These are phyloP conservation scores for Fraxinus excelsior DNA, from an alignment of 257 asterid genomes.

Conservation along the genomic window DNA sequence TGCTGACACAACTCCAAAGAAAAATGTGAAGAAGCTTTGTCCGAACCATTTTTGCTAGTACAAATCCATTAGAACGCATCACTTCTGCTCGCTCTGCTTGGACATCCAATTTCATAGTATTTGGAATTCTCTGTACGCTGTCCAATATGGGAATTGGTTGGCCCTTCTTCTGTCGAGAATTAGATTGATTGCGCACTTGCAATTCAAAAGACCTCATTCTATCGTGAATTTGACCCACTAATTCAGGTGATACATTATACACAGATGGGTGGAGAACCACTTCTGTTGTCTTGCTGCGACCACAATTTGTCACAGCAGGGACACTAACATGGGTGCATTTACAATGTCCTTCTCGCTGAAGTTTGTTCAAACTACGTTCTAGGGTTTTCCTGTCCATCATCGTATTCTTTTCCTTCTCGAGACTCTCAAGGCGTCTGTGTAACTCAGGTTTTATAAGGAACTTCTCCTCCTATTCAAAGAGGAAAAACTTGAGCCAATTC, in stretches of 20 bases:
- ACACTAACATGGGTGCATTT: slow-evolving; percentile 64
- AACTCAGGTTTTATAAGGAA: slow-evolving; percentile 78
- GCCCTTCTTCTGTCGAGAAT: slow-evolving; percentile 49
- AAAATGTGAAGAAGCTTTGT: slow-evolving; percentile 81
- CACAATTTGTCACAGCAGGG: slow-evolving; percentile 82
- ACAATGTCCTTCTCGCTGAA: slow-evolving; percentile 82
- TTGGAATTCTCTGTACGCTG: slow-evolving; percentile 69
- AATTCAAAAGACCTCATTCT: slow-evolving; percentile 68
- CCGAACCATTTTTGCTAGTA: slow-evolving; percentile 80
- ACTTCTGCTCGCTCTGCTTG: slow-evolving; percentile 59
- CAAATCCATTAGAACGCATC: slow-evolving; percentile 80
- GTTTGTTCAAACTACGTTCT: slow-evolving; percentile 72
- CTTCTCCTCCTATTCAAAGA: slow-evolving; percentile 81
- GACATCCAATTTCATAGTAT: slow-evolving; percentile 34
- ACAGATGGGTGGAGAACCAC: slow-evolving; percentile 89
- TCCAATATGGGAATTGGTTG: slow-evolving; percentile 55
- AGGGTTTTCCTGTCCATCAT: slow-evolving; percentile 77
- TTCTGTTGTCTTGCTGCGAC: slow-evolving; percentile 58
- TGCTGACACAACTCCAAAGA: slow-evolving; percentile 70
- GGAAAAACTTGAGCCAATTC: slow-evolving; percentile 22
- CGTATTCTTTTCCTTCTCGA: slow-evolving; percentile 65
- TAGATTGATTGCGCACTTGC: slow-evolving; percentile 56
- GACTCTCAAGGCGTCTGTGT: slow-evolving; percentile 71
- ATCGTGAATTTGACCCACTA: slow-evolving; percentile 73
- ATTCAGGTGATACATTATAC: slow-evolving; percentile 51